These are phyloP conservation scores for Crotalaria pallida DNA, from an alignment of 306 rosid genomes.

Conservation along the genomic window DNA sequence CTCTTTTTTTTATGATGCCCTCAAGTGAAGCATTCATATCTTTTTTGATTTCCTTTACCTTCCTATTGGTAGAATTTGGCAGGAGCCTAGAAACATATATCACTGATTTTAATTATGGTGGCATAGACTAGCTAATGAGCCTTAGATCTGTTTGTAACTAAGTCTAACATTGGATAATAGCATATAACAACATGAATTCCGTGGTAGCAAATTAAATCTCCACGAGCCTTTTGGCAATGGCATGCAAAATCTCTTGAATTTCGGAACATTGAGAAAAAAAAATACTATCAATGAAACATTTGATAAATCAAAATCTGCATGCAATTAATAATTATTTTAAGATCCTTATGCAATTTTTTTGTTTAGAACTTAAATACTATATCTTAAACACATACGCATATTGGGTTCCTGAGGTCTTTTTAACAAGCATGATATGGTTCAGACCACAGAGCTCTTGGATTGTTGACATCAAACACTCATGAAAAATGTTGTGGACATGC, in stretches of 20 bases:
- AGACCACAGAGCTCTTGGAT: not conserved
- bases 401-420: not conserved
- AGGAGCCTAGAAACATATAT: constrained; percentile 10
- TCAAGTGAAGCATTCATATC: constrained; percentile 12
- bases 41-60: constrained; percentile 21
- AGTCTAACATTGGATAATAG: not conserved
- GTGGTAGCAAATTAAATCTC: not conserved
- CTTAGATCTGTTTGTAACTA: not conserved
- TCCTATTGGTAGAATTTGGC: constrained; percentile 30
- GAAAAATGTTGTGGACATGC: not conserved
- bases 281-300: not conserved
- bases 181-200: not conserved
- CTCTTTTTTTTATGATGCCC: constrained; percentile 30
- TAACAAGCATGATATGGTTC: not conserved
- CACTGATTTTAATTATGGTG: not conserved
- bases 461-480: not conserved
- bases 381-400: no score
- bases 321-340: not conserved
- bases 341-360: not conserved
- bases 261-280: not conserved
- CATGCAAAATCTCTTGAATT: not conserved
- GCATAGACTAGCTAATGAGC: not conserved
- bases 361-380: not conserved
- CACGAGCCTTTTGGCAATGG: not conserved
- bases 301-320: not conserved